Conservation (phyloP, 495 filamentous ascomycete genomes). For the Pyrenula massariospora region DNA sequence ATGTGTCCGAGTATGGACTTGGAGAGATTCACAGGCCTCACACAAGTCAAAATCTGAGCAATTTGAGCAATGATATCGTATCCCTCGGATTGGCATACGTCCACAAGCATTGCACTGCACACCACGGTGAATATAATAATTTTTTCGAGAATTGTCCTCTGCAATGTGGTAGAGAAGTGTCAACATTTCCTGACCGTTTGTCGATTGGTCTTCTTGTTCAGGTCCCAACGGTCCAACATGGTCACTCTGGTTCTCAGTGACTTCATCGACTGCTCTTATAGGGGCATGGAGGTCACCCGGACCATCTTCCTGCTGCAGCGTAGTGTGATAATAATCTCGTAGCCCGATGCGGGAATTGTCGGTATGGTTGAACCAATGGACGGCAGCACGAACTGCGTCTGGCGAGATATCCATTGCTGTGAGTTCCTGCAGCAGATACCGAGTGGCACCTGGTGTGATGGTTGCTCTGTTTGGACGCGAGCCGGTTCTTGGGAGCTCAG, state of each 20-base stretch:
- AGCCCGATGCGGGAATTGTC: slow-evolving; percentile 28
- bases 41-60: slow-evolving; percentile 88
- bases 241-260: slow-evolving; percentile 47
- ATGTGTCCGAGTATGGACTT: slow-evolving; percentile 82
- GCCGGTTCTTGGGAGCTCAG: slow-evolving; percentile 20
- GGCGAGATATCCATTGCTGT: neutral
- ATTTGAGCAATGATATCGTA: slow-evolving; percentile 84
- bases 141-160: slow-evolving; percentile 66
- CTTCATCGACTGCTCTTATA: slow-evolving; percentile 41
- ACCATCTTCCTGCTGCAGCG: slow-evolving; percentile 33
- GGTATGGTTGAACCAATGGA: slow-evolving; percentile 1
- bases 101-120: slow-evolving; percentile 84
- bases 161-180: slow-evolving; percentile 68
- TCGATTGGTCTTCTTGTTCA: slow-evolving; percentile 39
- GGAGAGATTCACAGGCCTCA: slow-evolving; percentile 76
- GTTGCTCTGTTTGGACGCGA: neutral
- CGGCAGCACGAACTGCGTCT: neutral
- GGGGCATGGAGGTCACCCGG: slow-evolving; percentile 25
- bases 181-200: slow-evolving; percentile 63
- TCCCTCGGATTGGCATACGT: slow-evolving; percentile 76
- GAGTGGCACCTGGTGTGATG: neutral
- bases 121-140: slow-evolving; percentile 90
- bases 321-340: slow-evolving; percentile 30
- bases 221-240: slow-evolving; percentile 43
- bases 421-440: neutral